phyloP scores from a whole-genome alignment of 2,329 filamentous ascomycete species.

The Colletotrichum tofieldiae region DNA sequence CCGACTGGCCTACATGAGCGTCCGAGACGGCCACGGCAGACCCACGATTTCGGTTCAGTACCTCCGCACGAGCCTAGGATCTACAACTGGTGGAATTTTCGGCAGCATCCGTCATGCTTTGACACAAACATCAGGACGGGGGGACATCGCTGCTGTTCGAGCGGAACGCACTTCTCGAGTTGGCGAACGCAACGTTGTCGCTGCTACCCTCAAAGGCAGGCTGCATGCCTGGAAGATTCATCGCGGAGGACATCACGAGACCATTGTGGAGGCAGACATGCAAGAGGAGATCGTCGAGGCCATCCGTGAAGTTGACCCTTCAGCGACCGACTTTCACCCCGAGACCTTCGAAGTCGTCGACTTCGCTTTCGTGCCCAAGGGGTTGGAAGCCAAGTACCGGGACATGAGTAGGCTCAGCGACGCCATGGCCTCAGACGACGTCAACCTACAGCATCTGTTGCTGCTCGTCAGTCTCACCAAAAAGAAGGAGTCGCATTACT shows the following conservation, averaged over 20 bases:
- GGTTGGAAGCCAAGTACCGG: constrained; percentile 64
- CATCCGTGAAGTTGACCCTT: constrained; percentile 70
- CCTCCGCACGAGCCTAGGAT: constrained; percentile 74
- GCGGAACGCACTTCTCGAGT: constrained; percentile 80
- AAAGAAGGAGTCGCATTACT: constrained; percentile 74
- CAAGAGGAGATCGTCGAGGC: constrained; percentile 75
- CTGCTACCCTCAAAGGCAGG: constrained; percentile 82
- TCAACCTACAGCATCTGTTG: constrained; percentile 71
- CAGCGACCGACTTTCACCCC: constrained; percentile 63
- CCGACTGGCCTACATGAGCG: constrained; percentile 86
- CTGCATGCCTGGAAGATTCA: constrained; percentile 92
- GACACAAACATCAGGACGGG: constrained; percentile 77
- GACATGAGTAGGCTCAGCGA: constrained; percentile 67
- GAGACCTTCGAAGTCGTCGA: constrained; percentile 83
- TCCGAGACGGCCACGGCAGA: constrained; percentile 90
- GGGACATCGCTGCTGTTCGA: constrained; percentile 85
- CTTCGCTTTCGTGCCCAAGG: constrained; percentile 78
- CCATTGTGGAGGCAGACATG: constrained; percentile 80
- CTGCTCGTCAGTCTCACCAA: constrained; percentile 72
- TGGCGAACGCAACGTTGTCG: constrained; percentile 88
- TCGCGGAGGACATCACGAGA: constrained; percentile 86
- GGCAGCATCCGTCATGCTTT: constrained; percentile 86
- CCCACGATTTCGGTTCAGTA: constrained; percentile 85
- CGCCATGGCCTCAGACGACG: constrained; percentile 65
- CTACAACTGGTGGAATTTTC: constrained; percentile 77